Percentiles rank a stretch among this genome's conserved stretches.
Conservation (phyloP, 23 red algal species). For the Gracilaria vermiculophylla region DNA sequence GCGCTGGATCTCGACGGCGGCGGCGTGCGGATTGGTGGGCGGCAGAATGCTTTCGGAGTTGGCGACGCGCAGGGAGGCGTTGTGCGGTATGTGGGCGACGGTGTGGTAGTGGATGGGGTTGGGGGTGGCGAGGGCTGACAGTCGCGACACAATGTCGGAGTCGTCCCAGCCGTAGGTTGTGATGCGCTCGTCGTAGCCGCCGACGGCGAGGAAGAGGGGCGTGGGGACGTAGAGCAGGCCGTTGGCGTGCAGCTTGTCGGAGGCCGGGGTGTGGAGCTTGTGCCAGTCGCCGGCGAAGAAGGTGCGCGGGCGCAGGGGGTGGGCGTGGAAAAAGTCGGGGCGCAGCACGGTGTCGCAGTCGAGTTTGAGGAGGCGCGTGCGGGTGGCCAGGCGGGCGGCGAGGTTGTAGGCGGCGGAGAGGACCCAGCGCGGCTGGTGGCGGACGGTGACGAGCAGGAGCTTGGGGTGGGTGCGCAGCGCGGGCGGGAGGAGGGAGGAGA, state of each 20-base stretch:
- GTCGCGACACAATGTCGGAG: constrained; percentile 66
- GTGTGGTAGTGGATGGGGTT: constrained; percentile 33
- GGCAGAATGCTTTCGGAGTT: constrained; percentile 27
- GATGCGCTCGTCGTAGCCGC: constrained; percentile 88
- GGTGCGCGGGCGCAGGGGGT: constrained; percentile 17
- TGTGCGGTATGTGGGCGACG: constrained; percentile 43
- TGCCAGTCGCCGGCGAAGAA: constrained; percentile 82
- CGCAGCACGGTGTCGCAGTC: constrained; percentile 82
- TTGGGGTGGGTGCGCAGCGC: neutral
- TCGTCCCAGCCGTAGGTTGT: constrained; percentile 90
- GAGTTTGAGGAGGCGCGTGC: constrained; percentile 50
- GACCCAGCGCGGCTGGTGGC: constrained; percentile 65
- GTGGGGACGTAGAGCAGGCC: constrained; percentile 52
- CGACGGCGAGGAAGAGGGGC: constrained; percentile 39
- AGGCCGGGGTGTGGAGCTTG: constrained; percentile 2
- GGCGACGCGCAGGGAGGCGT: constrained; percentile 29
- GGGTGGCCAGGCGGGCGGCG: constrained; percentile 24
- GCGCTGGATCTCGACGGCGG: constrained; percentile 81
- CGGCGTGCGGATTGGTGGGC: constrained; percentile 60
- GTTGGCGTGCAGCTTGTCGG: constrained; percentile 66
- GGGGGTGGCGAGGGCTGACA: constrained; percentile 1
- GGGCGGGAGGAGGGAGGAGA: neutral
- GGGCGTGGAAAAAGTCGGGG: constrained; percentile 61
- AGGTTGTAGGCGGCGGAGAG: constrained; percentile 80
- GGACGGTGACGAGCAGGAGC: constrained; percentile 44